Base-by-base conservation (phyloP, 176 grass and related monocot species). In the Aegilops umbellulata region DNA sequence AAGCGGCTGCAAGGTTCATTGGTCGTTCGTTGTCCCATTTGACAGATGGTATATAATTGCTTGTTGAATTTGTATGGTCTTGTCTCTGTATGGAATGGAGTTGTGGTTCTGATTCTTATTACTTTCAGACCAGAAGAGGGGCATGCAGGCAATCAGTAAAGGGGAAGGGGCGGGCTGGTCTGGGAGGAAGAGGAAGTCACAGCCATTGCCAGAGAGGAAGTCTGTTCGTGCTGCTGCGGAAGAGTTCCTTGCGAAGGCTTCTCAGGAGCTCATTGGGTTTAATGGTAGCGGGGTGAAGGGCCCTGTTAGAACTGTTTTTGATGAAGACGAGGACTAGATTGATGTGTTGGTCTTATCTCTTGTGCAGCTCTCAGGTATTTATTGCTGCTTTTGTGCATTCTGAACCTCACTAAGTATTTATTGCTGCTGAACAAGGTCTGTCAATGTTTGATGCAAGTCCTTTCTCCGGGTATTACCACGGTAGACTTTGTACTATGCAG, bases 211-310 rank as follows among this genome's bases (percentile, higher is more conserved):
- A 15, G 84, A 91, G 71, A 90, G 47, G 36, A 92, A 90, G 57
- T 94, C 93, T 62, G 88, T 86, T 60, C 90, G 88, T 84, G 82
- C 90, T 79, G 90, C 90, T 74, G 92, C 94, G 5, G 80, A 99
- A 77, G 97, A 99, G 71, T 99, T 99, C 80, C 92, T 99, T 58
- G 84, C 90, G 53, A 99, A 99, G 81, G 97, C 94, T 60, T 30
- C 94, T 67, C 87, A 87, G 67, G 97, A 99, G 75, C 97, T 99
- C 80, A 75, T 82, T 76, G 85, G 88, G 20, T 73, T 63, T 74
- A 84, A 68, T 63, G 75, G 86, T 19, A 91, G 88, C 20, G 84
- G 71, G 31, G 60, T 94, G 76, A 94, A 92, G 81, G 94, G 97
- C 17, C 97, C 97, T 77, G 32, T 94, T 76, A 90, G 80, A 87